phyloP scores from a whole-genome alignment of 768 basidiomycete species.

The Pleurotus platypus region DNA sequence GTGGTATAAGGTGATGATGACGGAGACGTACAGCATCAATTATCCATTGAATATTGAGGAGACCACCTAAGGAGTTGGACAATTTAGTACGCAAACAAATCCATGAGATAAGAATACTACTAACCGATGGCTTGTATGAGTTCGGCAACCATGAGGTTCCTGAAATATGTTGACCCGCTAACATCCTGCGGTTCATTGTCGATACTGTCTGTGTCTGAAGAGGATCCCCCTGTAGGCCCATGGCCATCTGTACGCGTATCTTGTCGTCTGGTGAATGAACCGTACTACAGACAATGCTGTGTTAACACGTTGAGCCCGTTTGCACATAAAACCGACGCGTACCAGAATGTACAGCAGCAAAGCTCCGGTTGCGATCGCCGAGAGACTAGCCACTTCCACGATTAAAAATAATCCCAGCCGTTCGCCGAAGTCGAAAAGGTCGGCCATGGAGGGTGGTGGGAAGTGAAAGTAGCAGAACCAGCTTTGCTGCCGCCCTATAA shows the following conservation, averaged over 20 bases:
- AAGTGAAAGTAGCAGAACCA: too few relatives aligned
- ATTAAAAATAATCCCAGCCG: constrained; percentile 24
- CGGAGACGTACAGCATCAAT: constrained; percentile 23
- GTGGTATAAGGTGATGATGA: not conserved
- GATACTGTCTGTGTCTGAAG: constrained; percentile 21
- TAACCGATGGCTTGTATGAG: constrained; percentile 29
- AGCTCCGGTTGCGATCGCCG: constrained; percentile 21
- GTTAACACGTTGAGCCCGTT: not conserved
- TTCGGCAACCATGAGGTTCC: constrained; percentile 26
- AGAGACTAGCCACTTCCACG: constrained; percentile 24
- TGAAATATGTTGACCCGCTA: constrained; percentile 18
- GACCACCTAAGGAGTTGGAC: constrained; percentile 22
- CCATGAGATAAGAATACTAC: not conserved
- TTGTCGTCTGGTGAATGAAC: not conserved
- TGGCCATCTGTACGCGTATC: constrained; percentile 17
- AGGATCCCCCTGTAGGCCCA: constrained; percentile 19
- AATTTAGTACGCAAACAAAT: not conserved
- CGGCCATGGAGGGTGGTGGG: not conserved
- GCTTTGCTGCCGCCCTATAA: too few relatives aligned
- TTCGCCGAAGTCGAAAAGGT: not conserved
- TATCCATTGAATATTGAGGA: constrained; percentile 34
- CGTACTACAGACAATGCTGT: not conserved
- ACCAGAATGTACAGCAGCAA: constrained; percentile 26
- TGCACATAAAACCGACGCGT: not conserved
- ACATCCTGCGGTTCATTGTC: constrained; percentile 22